Conservation (phyloP, 1,284 basidiomycete species). For the Anthracocystis setariae region DNA sequence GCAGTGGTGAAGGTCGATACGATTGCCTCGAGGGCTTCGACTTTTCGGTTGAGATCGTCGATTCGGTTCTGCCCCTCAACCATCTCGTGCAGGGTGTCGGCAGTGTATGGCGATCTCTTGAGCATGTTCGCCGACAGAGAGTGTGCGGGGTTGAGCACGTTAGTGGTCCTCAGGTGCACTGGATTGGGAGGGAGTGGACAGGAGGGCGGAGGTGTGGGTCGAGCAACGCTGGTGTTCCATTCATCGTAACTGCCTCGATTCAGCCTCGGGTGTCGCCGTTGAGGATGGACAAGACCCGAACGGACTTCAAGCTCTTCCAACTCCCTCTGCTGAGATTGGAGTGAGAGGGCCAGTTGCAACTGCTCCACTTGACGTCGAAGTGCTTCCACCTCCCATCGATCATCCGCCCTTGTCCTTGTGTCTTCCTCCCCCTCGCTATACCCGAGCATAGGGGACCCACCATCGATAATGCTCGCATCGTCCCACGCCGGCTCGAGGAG, state of each 20-base stretch:
- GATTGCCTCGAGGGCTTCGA: constrained; percentile 29
- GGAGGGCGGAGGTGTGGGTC: neutral
- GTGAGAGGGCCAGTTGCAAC: constrained; percentile 39
- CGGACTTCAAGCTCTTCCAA: neutral
- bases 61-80: constrained; percentile 20
- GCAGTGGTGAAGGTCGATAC: constrained; percentile 7
- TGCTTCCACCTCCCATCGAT: constrained; percentile 34
- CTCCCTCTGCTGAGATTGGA: constrained; percentile 23
- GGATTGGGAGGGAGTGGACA: neutral
- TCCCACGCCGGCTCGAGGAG: constrained; percentile 34
- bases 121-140: constrained; percentile 4
- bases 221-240: neutral
- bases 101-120: neutral
- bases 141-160: constrained; percentile 7
- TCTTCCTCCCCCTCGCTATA: too few relatives aligned
- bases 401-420: neutral
- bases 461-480: constrained; percentile 26
- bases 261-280: neutral
- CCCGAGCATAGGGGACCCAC: neutral
- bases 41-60: constrained; percentile 31
- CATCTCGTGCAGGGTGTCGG: neutral
- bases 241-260: neutral
- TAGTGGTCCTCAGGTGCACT: neutral
- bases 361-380: constrained; percentile 41
- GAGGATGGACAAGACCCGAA: neutral